phyloP scores from a whole-genome alignment of 2,329 filamentous ascomycete species.

The Aureobasidium sp. region DNA sequence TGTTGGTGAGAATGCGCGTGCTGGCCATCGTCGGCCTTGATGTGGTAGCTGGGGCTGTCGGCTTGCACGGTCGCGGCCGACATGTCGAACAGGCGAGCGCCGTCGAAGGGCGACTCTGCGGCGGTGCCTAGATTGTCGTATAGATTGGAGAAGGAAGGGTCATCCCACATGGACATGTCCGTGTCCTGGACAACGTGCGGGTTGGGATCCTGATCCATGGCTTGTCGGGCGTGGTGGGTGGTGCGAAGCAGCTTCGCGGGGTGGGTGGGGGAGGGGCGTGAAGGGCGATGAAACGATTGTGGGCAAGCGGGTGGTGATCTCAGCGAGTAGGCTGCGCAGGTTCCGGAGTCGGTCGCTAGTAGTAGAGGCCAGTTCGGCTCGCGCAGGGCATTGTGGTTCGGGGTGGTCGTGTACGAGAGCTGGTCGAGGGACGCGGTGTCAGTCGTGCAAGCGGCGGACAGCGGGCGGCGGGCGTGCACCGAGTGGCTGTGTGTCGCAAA shows the following conservation, averaged over 20 bases:
- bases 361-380: neutral
- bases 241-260: constrained; percentile 5
- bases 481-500: constrained; percentile 1
- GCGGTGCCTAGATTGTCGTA: constrained; percentile 20
- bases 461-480: neutral
- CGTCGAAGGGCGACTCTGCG: constrained; percentile 21
- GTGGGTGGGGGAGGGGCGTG: constrained; percentile 7
- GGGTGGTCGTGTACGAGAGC: neutral
- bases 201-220: constrained; percentile 13
- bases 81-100: constrained; percentile 23
- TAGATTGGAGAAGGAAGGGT: constrained; percentile 20
- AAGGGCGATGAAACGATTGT: neutral
- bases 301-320: neutral
- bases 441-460: neutral
- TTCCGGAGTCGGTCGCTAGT: neutral
- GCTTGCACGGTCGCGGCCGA: constrained; percentile 17
- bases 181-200: constrained; percentile 16
- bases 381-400: constrained; percentile 3
- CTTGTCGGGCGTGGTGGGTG: neutral
- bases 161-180: constrained; percentile 22
- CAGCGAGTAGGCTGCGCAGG: neutral
- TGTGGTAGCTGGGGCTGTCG: constrained; percentile 20
- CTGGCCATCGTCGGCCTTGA: constrained; percentile 20
- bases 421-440: neutral
- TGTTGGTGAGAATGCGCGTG: constrained; percentile 14